Percentiles rank a stretch among this genome's conserved stretches.
phyloP scores from a whole-genome alignment of 345 rosid species.

The Aquilaria sinensis region DNA sequence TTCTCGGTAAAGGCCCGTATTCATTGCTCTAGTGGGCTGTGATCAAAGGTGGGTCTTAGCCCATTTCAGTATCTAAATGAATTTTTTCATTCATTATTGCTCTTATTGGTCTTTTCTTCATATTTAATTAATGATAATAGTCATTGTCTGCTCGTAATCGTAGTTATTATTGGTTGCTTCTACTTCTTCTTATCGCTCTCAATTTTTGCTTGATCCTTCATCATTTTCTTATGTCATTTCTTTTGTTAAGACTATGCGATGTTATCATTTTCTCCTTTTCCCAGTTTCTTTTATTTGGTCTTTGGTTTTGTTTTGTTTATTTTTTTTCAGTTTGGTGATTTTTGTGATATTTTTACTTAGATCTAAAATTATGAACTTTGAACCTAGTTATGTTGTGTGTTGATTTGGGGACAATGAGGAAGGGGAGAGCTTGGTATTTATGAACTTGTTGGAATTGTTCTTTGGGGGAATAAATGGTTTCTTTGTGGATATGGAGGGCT shows the following conservation, averaged over 20 bases:
- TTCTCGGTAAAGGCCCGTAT: no score
- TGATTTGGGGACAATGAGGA: no score
- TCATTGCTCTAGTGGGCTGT: no score
- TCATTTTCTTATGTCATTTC: neutral
- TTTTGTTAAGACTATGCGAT: constrained; percentile 5
- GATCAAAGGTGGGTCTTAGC: no score
- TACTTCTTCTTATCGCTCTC: neutral
- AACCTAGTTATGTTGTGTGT: neutral
- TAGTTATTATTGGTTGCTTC: no score
- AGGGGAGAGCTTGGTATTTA: no score
- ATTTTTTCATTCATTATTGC: no score
- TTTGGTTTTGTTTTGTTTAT: neutral
- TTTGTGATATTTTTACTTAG: neutral
- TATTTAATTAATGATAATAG: no score
- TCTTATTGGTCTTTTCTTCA: no score
- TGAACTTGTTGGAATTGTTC: neutral
- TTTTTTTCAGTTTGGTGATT: no score
- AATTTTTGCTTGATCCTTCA: neutral
- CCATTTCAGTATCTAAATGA: no score
- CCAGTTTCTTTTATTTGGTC: neutral
- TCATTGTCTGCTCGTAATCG: no score
- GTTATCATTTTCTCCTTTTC: neutral
- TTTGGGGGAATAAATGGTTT: neutral
- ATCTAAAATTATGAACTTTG: neutral
- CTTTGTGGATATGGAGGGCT: neutral